phyloP scores from a whole-genome alignment of 106 monocot species.

The Apostasia ramifera region DNA sequence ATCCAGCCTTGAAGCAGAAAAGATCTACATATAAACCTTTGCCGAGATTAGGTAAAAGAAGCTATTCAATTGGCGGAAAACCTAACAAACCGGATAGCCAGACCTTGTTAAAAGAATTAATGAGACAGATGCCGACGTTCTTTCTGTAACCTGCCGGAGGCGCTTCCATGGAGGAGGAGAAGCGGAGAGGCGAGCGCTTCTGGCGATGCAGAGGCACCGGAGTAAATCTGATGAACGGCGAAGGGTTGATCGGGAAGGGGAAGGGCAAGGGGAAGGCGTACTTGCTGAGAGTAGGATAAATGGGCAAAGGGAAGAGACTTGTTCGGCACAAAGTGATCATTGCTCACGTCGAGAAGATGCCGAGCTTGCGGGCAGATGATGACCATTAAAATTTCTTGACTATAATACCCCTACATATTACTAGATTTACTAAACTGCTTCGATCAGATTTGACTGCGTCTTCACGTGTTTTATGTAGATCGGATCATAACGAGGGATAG shows the following conservation, averaged over 20 bases:
- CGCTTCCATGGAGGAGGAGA: constrained; percentile 50
- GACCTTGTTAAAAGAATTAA: constrained; percentile 66
- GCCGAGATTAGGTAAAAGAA: not conserved
- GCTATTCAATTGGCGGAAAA: constrained; percentile 1
- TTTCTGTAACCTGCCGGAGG: constrained; percentile 66
- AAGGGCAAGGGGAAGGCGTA: not conserved
- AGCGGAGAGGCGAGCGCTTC: not conserved
- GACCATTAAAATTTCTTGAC: no score
- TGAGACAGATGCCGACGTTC: constrained; percentile 92
- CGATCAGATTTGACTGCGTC: no score
- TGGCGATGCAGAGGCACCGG: constrained; percentile 9
- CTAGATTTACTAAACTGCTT: no score
- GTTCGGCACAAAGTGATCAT: constrained; percentile 1
- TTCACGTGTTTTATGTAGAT: no score
- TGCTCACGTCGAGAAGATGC: no score
- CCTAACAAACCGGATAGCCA: not conserved
- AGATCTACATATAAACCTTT: constrained; percentile 42
- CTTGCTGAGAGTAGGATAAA: not conserved
- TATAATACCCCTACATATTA: no score
- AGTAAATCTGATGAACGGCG: not conserved
- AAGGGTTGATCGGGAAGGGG: constrained; percentile 10
- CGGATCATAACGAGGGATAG: no score
- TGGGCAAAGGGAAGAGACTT: not conserved
- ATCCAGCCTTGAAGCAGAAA: constrained; percentile 77
- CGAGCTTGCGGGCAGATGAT: no score